Conservation (phyloP, 371 early-diverging fungal genomes). For the Ordospora pajunii region DNA sequence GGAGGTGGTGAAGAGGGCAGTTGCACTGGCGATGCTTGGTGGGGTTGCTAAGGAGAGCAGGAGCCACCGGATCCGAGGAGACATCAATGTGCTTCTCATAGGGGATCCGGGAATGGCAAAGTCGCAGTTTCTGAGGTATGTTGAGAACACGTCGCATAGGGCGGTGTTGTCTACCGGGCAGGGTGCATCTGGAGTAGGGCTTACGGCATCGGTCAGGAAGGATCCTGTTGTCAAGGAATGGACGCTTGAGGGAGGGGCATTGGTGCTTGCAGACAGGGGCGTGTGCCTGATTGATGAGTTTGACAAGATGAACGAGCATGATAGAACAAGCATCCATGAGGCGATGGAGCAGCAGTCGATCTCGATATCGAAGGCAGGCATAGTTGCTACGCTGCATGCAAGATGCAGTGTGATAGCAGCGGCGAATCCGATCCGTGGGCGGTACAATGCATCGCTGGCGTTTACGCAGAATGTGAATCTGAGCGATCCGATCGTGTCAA, state of each 20-base stretch:
- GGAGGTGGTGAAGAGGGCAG: constrained; percentile 83
- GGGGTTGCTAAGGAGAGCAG: constrained; percentile 75
- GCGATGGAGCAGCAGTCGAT: constrained; percentile 99
- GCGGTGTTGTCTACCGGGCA: constrained; percentile 96
- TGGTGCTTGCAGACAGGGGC: constrained; percentile 93
- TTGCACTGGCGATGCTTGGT: constrained; percentile 88
- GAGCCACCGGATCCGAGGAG: constrained; percentile 87
- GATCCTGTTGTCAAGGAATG: constrained; percentile 91
- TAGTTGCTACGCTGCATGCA: constrained; percentile 85
- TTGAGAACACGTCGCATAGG: constrained; percentile 82
- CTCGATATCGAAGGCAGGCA: constrained; percentile 90
- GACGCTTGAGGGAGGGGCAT: constrained; percentile 96
- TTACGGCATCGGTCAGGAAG: constrained; percentile 91
- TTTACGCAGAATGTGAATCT: constrained; percentile 95
- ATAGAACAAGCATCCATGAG: constrained; percentile 88
- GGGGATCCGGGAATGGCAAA: constrained; percentile 99
- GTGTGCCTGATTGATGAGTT: constrained; percentile 96
- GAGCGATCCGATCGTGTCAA: constrained; percentile 91
- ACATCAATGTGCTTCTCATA: constrained; percentile 90
- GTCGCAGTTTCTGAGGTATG: constrained; percentile 91
- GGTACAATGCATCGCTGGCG: constrained; percentile 83
- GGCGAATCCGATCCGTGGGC: constrained; percentile 91
- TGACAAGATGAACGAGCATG: constrained; percentile 96
- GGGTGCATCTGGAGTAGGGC: constrained; percentile 94
- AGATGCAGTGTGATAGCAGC: constrained; percentile 89